These are phyloP conservation scores for Calonectria ilicicola DNA, from an alignment of 2,329 filamentous ascomycete genomes.

Conservation along the genomic window DNA sequence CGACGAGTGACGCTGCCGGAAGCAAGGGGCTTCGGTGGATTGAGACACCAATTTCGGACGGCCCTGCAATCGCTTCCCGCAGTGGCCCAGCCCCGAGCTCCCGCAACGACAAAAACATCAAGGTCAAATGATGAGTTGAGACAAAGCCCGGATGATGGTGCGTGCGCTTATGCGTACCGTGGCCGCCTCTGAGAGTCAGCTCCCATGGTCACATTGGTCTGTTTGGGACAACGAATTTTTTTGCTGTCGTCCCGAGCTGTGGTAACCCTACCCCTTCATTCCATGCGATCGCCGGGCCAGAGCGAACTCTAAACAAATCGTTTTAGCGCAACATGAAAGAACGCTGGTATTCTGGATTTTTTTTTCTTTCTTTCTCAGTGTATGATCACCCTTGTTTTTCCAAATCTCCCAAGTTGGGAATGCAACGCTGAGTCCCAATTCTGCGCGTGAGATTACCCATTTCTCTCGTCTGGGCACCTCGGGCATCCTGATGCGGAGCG, in stretches of 20 bases:
- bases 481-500: slow-evolving; percentile 1
- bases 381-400: too few species aligned
- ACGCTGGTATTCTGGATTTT: slow-evolving; percentile 9
- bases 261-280: slow-evolving; percentile 20
- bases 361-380: not conserved
- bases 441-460: slow-evolving; percentile 16
- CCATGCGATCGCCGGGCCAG: slow-evolving; percentile 13
- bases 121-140: slow-evolving; percentile 17
- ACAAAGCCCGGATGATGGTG: slow-evolving; percentile 10
- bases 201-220: not conserved
- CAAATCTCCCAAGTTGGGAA: not conserved
- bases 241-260: not conserved
- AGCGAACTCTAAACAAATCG: slow-evolving; percentile 12
- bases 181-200: slow-evolving; percentile 6
- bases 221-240: not conserved
- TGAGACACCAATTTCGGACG: slow-evolving; percentile 27
- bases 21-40: slow-evolving; percentile 14
- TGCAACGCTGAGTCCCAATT: not conserved
- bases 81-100: not conserved
- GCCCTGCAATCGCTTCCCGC: slow-evolving; percentile 15
- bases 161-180: slow-evolving; percentile 1
- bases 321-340: slow-evolving; percentile 25
- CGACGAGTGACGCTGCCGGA: slow-evolving; percentile 6
- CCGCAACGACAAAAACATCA: not conserved
- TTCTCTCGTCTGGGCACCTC: not conserved